Percentiles rank a stretch among this genome's conserved stretches.
These are phyloP conservation scores for Maudiozyma saulgeensis DNA, from an alignment of 805 yeast species.

Conservation along the genomic window DNA sequence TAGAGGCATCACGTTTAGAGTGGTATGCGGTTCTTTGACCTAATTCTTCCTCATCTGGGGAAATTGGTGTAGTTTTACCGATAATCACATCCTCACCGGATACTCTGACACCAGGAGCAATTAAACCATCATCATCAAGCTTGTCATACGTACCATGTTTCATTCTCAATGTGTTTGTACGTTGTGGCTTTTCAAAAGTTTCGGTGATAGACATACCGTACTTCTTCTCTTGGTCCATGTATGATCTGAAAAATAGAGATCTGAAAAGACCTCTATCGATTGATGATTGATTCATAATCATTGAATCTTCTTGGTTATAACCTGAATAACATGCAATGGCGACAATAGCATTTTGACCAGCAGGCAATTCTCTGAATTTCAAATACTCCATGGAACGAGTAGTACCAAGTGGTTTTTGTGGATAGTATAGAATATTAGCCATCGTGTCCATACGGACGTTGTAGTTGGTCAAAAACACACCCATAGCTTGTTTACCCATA, in stretches of 20 bases:
- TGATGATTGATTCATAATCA: slow-evolving; percentile 98
- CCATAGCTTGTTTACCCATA: slow-evolving; percentile 99
- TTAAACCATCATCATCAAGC: slow-evolving; percentile 94
- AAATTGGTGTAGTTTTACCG: slow-evolving; percentile 97
- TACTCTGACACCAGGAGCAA: slow-evolving; percentile 97
- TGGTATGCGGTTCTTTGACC: slow-evolving; percentile 98
- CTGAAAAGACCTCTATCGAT: slow-evolving; percentile 95
- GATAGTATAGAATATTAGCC: slow-evolving; percentile 96
- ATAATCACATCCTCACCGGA: slow-evolving; percentile 98
- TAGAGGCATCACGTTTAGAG: slow-evolving; percentile 97
- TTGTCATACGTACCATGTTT: slow-evolving; percentile 98
- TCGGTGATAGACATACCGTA: slow-evolving; percentile 98
- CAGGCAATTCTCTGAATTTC: slow-evolving; percentile 96
- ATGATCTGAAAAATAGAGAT: slow-evolving; percentile 90
- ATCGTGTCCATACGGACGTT: slow-evolving; percentile 97
- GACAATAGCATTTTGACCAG: slow-evolving; percentile 97
- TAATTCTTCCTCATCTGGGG: slow-evolving; percentile 97
- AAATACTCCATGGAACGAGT: slow-evolving; percentile 96
- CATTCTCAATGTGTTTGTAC: slow-evolving; percentile 88
- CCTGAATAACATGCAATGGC: slow-evolving; percentile 98
- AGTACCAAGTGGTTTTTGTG: slow-evolving; percentile 96
- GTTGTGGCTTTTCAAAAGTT: slow-evolving; percentile 93
- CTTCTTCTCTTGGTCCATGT: slow-evolving; percentile 97
- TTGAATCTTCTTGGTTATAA: slow-evolving; percentile 98
- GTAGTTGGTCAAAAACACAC: slow-evolving; percentile 91